Evolutionary conservation across 163 green algal genomes (phyloP), one percentile per base, ranked within the genome.

Genomic region (Scenedesmus sp.): DNA sequence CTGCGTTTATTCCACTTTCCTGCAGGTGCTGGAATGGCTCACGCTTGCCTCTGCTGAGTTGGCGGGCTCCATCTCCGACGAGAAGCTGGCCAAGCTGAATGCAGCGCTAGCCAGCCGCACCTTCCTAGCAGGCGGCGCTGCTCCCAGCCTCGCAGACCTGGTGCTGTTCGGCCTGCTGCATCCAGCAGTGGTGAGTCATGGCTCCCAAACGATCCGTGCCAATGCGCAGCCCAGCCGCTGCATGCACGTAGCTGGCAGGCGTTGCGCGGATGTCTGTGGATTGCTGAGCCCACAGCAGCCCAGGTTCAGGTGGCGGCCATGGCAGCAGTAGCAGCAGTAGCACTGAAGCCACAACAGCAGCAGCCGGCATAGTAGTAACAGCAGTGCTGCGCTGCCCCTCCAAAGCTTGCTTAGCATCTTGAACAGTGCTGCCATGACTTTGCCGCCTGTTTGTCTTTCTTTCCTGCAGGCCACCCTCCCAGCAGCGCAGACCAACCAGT

Each of bases 401-500:
- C 7, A 18, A 13, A 16, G 1, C 13, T 22, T 61, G 51, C 51
- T 61, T 70, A 33, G 70, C 18, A n/a, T 79, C 37, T 85, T 43
- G 44, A 26, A 70, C 35, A n/a, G 24, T 18, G 6, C 81, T 42
- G 51, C 78, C 30, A 37, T 85, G 18, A n/a, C n/a, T 51, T 53
- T 79, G 24, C 82, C 30, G 15, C 49, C 37, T 44, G 35, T 56
- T 51, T 43, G 18, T 53, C 16, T 83, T 4, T 7, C 6, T 43
- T 30, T n/a, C n/a, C n/a, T 72, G 24, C 88, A 96, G 93, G 81
- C 86, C 6, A 72, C 86, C 22, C 94, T 98, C 43, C 96, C 96
- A 12, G 91, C 88, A 16, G 96, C 96, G 2, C 96, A 98, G 93
- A 93, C 92, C 30, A 85, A 91, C 33, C 93, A 96, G 59, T 97